Percentiles rank a stretch among this genome's conserved stretches.
Evolutionary conservation across 2,329 filamentous ascomycete species (phyloP).

Genomic region (Chaetomium olivaceum): DNA sequence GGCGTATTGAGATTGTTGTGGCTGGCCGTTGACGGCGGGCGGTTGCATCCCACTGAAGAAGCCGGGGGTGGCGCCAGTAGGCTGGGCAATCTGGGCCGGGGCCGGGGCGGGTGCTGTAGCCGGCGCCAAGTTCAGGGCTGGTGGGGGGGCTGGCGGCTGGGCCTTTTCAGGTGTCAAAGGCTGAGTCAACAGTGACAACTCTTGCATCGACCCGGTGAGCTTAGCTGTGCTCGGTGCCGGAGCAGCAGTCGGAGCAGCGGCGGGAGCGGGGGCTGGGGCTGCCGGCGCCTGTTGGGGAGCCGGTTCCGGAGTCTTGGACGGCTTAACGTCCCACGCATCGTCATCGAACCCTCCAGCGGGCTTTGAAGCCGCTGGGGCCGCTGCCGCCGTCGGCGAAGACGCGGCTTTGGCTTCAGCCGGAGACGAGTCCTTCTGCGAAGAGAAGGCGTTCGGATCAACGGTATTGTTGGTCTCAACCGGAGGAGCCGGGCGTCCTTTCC

Average conservation of each 20-base stretch:
- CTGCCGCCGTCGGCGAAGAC: constrained; percentile 38
- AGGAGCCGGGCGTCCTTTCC: constrained; percentile 85
- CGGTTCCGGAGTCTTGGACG: constrained; percentile 57
- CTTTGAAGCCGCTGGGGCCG: constrained; percentile 40
- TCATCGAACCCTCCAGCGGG: constrained; percentile 75
- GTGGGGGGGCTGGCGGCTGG: constrained; percentile 38
- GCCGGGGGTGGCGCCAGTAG: constrained; percentile 57
- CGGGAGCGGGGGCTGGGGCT: constrained; percentile 37
- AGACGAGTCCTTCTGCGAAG: constrained; percentile 56
- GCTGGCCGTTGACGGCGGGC: constrained; percentile 44
- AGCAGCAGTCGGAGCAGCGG: constrained; percentile 39
- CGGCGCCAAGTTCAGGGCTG: constrained; percentile 39
- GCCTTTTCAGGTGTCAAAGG: constrained; percentile 55
- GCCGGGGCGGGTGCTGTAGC: constrained; percentile 38
- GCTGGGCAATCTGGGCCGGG: constrained; percentile 44
- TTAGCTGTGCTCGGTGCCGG: constrained; percentile 41
- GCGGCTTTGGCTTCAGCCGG: constrained; percentile 35
- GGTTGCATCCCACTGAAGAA: constrained; percentile 55
- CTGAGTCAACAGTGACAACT: constrained; percentile 55
- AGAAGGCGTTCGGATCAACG: constrained; percentile 84
- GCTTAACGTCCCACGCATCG: constrained; percentile 96
- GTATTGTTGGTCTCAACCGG: constrained; percentile 82
- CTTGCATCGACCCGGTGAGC: constrained; percentile 67
- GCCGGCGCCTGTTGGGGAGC: constrained; percentile 27
- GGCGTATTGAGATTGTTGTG: constrained; percentile 31